phyloP scores from a whole-genome alignment of 2,329 filamentous ascomycete genomes.

The Apiospora sp. region DNA sequence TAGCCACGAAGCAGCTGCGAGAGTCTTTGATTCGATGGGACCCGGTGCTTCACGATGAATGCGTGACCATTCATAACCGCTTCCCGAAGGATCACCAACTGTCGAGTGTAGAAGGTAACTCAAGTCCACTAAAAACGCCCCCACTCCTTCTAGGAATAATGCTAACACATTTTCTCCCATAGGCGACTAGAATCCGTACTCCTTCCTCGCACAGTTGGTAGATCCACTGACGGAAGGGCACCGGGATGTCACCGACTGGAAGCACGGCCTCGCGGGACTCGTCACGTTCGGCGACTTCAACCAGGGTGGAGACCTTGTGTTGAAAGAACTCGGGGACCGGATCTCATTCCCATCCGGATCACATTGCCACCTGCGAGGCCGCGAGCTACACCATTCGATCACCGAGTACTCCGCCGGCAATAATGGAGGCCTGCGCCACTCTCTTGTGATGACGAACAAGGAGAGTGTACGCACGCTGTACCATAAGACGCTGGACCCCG shows the following conservation, averaged over 20 bases:
- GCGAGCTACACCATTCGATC: background rate
- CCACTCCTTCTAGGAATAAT: background rate
- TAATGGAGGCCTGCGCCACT: background rate
- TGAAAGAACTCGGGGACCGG: background rate
- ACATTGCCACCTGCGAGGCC: background rate
- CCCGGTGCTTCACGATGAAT: background rate
- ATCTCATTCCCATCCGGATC: background rate
- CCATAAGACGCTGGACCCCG: too few relatives aligned
- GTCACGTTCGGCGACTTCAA: background rate
- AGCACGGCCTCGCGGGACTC: background rate
- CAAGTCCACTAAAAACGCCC: background rate
- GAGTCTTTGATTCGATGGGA: background rate
- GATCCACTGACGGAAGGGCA: background rate
- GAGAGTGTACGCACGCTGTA: too few relatives aligned
- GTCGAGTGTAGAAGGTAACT: background rate
- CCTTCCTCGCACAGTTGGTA: background rate
- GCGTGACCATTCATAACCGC: background rate
- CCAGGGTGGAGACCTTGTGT: background rate
- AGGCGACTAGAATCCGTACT: background rate
- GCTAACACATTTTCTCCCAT: background rate
- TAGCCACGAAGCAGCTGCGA: background rate
- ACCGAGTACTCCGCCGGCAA: background rate
- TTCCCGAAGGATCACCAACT: background rate
- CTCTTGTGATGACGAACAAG: too few relatives aligned
- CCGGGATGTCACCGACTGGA: background rate